Base-by-base conservation (phyloP, 495 filamentous ascomycete species). In the Beverwykella pulmonaria region DNA sequence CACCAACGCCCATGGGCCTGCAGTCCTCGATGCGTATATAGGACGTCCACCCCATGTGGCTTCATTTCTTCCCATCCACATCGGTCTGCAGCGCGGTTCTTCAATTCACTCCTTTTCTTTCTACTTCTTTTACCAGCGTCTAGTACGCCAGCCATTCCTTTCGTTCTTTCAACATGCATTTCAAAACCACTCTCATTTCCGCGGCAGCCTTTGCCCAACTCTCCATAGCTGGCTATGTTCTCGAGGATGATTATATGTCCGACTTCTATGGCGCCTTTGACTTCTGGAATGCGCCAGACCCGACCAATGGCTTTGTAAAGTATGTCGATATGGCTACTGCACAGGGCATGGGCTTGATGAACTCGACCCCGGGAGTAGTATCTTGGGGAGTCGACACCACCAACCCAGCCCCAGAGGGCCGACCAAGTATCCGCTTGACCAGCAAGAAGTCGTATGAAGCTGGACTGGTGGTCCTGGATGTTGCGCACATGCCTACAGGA, bases 201-300 rank as follows among this genome's bases (percentile, higher is more conserved):
- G 54, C 78, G 61, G 75, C 74, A 60, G 73, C 83, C n/a, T 76
- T 82, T 36, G 74, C 75, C 65, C 71, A 77, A 26, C 65, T 82
- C 53, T 73, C 73, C 61, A 71, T 78, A 53, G 82, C 82, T 63
- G 76, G 69, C 56, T 87, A 85, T 69, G 75, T 75, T 1, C 66
- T 86, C 25, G 9, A 72, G 48, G 76, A 83, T 65, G 77, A 77
- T 39, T 85, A 79, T 75, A 77, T 80, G 14, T 65, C 77, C 17
- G 76, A 77, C 39, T 86, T 85, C 70, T 80, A 85, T 63, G 73
- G 81, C 50, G 77, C 76, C 49, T 86, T 86, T 75, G 76, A 80
- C 50, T 82, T 83, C 68, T 82, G 78, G 63, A 76, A 70, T 39
- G 75, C 68, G 0, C 22, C 49, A 0, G 77, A 79, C 53, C 77